Conservation (phyloP, 2,329 filamentous ascomycete genomes). For the Coniella vitis region DNA sequence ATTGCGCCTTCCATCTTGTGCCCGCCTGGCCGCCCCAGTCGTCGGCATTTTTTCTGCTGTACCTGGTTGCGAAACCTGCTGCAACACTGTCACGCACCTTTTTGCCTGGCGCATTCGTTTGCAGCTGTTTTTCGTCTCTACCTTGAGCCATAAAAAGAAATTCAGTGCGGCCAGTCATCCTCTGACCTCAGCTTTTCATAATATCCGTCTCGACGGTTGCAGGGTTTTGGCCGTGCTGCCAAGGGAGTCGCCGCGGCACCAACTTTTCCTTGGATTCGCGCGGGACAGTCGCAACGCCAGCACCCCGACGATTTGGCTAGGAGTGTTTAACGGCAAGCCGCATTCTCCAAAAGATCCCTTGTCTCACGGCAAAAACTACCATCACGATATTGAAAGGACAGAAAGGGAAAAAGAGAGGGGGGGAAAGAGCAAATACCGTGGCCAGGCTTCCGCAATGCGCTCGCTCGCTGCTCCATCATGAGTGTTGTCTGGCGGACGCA, state of each 20-base stretch:
- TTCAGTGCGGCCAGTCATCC: too few species aligned
- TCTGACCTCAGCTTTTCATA: neutral
- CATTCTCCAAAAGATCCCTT: too few species aligned
- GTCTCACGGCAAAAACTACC: too few species aligned
- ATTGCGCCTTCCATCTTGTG: conserved; percentile 5
- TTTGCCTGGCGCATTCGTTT: too few species aligned
- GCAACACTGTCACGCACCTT: neutral
- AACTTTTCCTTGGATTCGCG: neutral
- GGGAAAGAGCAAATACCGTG: too few species aligned
- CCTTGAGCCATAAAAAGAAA: too few species aligned
- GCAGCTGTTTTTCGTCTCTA: too few species aligned
- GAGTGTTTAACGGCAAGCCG: neutral
- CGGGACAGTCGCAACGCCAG: conserved; percentile 3
- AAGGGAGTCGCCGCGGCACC: too few species aligned
- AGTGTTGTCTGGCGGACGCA: neutral
- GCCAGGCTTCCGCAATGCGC: neutral
- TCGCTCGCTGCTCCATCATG: conserved; percentile 10
- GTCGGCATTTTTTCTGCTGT: conserved; percentile 9
- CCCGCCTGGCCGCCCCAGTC: neutral
- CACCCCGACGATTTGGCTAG: neutral
- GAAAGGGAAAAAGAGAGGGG: too few species aligned
- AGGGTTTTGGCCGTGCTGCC: too few species aligned
- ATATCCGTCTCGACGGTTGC: neutral
- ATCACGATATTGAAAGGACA: too few species aligned
- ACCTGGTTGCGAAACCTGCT: neutral